Evolutionary conservation across 2,329 filamentous ascomycete species (phyloP), one percentile per base, ranked within the genome.

Genomic region (Aspergillus hortae): DNA sequence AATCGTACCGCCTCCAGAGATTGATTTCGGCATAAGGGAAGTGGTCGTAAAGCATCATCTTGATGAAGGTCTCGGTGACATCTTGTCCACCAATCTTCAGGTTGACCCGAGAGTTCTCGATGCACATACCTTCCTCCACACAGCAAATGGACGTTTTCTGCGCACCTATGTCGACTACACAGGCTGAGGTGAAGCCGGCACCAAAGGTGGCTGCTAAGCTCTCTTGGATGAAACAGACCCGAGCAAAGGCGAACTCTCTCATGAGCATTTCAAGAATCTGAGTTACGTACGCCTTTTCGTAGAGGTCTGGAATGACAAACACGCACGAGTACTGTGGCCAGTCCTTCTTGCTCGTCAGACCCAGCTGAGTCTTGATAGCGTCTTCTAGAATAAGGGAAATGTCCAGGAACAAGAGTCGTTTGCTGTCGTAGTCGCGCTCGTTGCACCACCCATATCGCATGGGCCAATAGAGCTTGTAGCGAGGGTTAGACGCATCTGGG

Each of bases 91-190:
- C 94, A 63, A 88, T 95, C 70, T 99, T 97, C 58, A 99, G 76
- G 68, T 97, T 97, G 67, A 99, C 84, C 14, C 94, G 85, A 14
- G 94, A 99, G 67, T 96, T 92, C 58, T 97, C 94, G 23, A 96
- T 82, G 65, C 90, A 91, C 73, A 99, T 88, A 2, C 94, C 94
- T 69, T 99, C 94, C 64, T 99, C 94, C 10, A 99, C 92, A 61
- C 94, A 99, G 56, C 92, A 92, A 30, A 99, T 88, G 0, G 94
- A 95, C 1, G 94, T 97, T 79, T 99, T 99, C 68, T 97, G 91
- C 1, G 94, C 92, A 11, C 94, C 94, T 51, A 99, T 88, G 67
- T 99, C 94, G 10, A 99, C 91, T 51, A 99, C 91, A 62, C 94
- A 99, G 17, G 90, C 89, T 56, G 89, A 90, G 1, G 92, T 95